Percentiles rank a stretch among this genome's conserved stretches.
Conservation (phyloP, 192 early-diverging fungal species). For the Gonapodya sp. region DNA sequence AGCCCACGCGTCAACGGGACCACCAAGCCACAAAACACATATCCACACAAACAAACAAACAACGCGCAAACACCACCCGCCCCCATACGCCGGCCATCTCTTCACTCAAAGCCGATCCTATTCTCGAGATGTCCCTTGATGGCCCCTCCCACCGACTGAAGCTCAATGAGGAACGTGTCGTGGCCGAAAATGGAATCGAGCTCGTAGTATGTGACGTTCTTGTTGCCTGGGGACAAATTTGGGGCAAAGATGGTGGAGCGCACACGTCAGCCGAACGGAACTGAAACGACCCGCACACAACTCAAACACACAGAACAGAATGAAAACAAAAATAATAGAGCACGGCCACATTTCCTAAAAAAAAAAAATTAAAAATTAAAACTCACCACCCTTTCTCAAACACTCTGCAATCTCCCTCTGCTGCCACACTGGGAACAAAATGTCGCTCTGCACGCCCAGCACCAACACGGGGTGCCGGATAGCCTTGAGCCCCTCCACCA, state of each 20-base stretch:
- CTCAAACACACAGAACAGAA: too few relatives aligned
- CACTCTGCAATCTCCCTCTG: constrained; percentile 93
- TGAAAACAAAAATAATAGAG: not conserved
- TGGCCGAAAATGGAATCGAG: constrained; percentile 95
- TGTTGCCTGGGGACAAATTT: constrained; percentile 78
- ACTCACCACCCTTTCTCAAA: constrained; percentile 38
- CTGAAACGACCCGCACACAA: too few relatives aligned
- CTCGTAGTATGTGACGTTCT: constrained; percentile 89
- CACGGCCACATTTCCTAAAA: not conserved
- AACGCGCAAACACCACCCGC: not conserved
- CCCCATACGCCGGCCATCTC: not conserved
- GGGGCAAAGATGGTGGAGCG: too few relatives aligned
- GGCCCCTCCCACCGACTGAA: constrained; percentile 65
- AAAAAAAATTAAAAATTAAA: not conserved
- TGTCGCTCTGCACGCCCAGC: constrained; percentile 88
- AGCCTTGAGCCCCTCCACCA: constrained; percentile 60
- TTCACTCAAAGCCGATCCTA: not conserved
- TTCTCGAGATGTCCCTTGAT: constrained; percentile 83
- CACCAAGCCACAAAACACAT: too few relatives aligned
- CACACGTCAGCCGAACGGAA: too few relatives aligned
- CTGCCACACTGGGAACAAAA: constrained; percentile 90
- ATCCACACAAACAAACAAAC: not conserved
- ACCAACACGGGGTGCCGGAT: constrained; percentile 77
- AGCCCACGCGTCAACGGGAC: too few relatives aligned
- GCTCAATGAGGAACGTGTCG: constrained; percentile 49